Conservation (phyloP, 2,329 filamentous ascomycete species). For the Didymella sp. region DNA sequence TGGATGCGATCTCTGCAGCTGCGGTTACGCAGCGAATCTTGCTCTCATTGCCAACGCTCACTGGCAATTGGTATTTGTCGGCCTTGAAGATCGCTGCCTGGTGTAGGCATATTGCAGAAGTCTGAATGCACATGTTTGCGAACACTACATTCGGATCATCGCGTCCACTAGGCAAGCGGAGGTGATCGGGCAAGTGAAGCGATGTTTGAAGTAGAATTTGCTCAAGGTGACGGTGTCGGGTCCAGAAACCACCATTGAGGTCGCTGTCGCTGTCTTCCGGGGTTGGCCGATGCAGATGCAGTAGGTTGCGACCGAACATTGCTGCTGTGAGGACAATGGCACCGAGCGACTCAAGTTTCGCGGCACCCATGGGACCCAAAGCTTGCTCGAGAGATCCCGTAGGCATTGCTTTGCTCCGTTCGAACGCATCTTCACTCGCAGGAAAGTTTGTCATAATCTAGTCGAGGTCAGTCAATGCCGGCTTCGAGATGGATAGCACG, state of each 20-base stretch:
- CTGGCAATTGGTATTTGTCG: slow-evolving; percentile 81
- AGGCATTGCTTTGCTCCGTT: slow-evolving; percentile 76
- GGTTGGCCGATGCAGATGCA: slow-evolving; percentile 88
- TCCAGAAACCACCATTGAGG: slow-evolving; percentile 95
- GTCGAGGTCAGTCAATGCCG: slow-evolving; percentile 13
- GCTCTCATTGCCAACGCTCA: slow-evolving; percentile 82
- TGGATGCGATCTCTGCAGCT: slow-evolving; percentile 89
- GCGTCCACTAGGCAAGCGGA: slow-evolving; percentile 80
- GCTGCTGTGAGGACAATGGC: slow-evolving; percentile 85
- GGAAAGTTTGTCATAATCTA: slow-evolving; percentile 84
- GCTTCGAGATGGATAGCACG: neutral
- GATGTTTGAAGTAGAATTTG: slow-evolving; percentile 88
- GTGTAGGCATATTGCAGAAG: slow-evolving; percentile 95
- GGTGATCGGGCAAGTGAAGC: slow-evolving; percentile 77
- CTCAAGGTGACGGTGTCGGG: slow-evolving; percentile 86
- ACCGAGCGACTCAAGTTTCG: slow-evolving; percentile 77
- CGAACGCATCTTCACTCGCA: slow-evolving; percentile 81
- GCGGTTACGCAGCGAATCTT: slow-evolving; percentile 93
- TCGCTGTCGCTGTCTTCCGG: slow-evolving; percentile 83
- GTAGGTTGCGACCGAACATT: slow-evolving; percentile 87
- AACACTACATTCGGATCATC: slow-evolving; percentile 86
- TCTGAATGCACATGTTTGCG: slow-evolving; percentile 96
- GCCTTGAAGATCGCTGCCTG: slow-evolving; percentile 98
- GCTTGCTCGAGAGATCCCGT: slow-evolving; percentile 74
- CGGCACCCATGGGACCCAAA: slow-evolving; percentile 73